Evolutionary conservation across 441 rosid species (phyloP).

Genomic region (Adansonia grandidieri): DNA sequence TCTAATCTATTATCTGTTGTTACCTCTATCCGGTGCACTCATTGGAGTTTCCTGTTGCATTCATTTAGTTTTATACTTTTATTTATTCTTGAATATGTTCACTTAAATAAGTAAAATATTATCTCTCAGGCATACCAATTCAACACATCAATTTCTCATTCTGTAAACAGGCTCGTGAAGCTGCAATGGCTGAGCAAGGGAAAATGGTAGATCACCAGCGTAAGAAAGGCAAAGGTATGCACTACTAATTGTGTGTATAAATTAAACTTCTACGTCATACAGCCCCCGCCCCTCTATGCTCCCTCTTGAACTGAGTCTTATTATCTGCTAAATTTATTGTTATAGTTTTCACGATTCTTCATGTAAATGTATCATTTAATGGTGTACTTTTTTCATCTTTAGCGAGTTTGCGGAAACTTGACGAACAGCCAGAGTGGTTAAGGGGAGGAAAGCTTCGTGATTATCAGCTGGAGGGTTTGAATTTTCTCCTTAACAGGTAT

Average conservation of each 20-base stretch:
- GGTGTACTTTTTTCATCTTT: slow-evolving; percentile 27
- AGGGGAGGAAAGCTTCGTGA: slow-evolving; percentile 98
- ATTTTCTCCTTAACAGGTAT: slow-evolving; percentile 97
- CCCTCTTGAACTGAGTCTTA: not conserved
- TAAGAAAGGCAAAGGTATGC: slow-evolving; percentile 89
- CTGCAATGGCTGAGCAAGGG: slow-evolving; percentile 83
- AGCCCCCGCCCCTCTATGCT: not conserved
- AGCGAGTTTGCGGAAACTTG: slow-evolving; percentile 97
- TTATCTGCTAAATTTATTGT: not conserved
- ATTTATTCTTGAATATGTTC: not conserved
- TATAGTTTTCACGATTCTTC: not conserved
- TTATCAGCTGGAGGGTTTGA: slow-evolving; percentile 97
- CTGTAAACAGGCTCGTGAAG: slow-evolving; percentile 84
- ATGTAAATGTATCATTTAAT: slow-evolving; percentile 7
- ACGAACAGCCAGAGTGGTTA: slow-evolving; percentile 98
- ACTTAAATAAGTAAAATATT: not conserved
- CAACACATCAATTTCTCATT: slow-evolving; percentile 19
- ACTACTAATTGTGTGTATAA: slow-evolving; percentile 7
- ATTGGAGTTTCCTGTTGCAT: not conserved
- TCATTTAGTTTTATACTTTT: slow-evolving; percentile 5
- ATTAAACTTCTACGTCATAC: not conserved
- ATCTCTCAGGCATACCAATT: not conserved
- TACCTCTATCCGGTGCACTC: not conserved
- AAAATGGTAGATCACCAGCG: slow-evolving; percentile 94
- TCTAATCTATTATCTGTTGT: not conserved